Evolutionary conservation across 179 eudicot species (phyloP).

Genomic region (Spinacia oleracea): DNA sequence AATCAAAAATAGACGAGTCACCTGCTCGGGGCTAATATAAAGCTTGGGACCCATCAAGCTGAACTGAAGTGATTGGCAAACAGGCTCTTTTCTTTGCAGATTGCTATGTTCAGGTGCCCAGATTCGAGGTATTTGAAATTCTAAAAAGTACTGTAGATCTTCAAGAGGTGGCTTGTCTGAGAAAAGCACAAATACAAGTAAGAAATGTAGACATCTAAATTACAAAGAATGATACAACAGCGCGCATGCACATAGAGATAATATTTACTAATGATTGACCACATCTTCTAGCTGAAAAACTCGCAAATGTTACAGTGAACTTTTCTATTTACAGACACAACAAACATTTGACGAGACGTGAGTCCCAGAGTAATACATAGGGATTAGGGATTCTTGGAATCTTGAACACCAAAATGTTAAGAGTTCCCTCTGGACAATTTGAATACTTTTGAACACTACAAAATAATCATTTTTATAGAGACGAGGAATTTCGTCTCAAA

Average conservation of each 20-base stretch:
- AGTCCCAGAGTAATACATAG: not conserved
- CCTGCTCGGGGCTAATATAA: conserved; percentile 93
- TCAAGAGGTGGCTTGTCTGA: conserved; percentile 98
- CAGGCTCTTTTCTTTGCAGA: conserved; percentile 91
- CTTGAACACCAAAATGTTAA: not conserved
- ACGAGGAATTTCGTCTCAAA: too few relatives aligned
- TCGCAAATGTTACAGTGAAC: not conserved
- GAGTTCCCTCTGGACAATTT: too few relatives aligned
- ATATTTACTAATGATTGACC: not conserved
- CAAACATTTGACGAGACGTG: not conserved
- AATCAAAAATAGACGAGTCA: conserved; percentile 20
- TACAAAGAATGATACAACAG: not conserved
- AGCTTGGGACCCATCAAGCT: conserved; percentile 99
- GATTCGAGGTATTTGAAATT: conserved; percentile 81
- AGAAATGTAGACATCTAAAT: not conserved
- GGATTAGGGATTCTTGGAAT: not conserved
- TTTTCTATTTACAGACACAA: not conserved
- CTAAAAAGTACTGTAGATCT: conserved; percentile 94
- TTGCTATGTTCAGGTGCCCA: conserved; percentile 97
- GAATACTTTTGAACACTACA: too few relatives aligned
- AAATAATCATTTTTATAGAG: too few relatives aligned
- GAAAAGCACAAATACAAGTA: conserved; percentile 21
- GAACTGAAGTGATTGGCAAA: conserved; percentile 83
- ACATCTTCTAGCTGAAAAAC: not conserved
- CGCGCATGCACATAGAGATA: not conserved